A percentile compares a stretch with the other conserved stretches of the same genome.
Evolutionary conservation across 148 eudicot genomes (phyloP).

Genomic region (Camellia japonica): DNA sequence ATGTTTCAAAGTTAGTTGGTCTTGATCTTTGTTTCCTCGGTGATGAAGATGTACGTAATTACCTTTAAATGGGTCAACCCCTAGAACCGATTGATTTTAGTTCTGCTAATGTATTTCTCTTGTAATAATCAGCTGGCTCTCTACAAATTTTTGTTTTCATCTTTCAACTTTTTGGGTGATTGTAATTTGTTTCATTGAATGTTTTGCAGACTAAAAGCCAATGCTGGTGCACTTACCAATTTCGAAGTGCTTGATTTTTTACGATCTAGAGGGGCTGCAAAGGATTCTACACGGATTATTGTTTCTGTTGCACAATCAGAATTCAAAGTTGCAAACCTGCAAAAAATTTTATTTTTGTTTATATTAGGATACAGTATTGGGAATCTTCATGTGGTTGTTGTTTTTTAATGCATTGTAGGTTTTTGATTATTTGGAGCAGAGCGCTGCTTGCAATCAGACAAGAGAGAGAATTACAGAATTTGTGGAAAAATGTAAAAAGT

Average conservation of each 20-base stretch:
- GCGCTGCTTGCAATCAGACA: conserved; percentile 59
- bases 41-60: conserved; percentile 30
- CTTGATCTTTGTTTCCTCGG: background rate
- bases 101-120: background rate
- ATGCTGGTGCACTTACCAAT: conserved; percentile 44
- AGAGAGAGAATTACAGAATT: conserved; percentile 49
- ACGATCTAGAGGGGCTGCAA: conserved; percentile 52
- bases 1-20: background rate
- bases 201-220: conserved; percentile 30
- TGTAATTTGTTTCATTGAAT: background rate
- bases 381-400: background rate
- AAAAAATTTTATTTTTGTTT: background rate
- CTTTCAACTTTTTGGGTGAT: background rate
- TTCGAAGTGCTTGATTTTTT: conserved; percentile 52
- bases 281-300: conserved; percentile 43
- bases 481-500: conserved; percentile 43
- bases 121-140: background rate
- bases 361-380: background rate
- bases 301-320: conserved; percentile 53
- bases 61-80: background rate
- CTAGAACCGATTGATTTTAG: background rate
- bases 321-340: conserved; percentile 38
- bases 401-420: conserved; percentile 44
- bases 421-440: conserved; percentile 72
- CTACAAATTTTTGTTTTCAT: background rate